Conservation (phyloP, 1,284 basidiomycete genomes). For the Rhizopogon parksii region DNA sequence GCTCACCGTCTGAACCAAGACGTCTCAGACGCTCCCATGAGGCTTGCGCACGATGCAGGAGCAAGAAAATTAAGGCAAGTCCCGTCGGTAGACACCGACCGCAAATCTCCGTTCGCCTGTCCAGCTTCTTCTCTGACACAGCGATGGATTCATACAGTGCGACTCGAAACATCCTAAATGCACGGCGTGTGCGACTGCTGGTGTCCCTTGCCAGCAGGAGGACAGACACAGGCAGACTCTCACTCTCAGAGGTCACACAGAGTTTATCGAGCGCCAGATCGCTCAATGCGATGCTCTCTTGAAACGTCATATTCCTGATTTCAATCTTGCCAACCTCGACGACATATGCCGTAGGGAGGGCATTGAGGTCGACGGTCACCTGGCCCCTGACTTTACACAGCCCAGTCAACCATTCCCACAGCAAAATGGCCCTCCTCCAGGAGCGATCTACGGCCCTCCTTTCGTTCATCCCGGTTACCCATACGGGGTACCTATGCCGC, state of each 20-base stretch:
- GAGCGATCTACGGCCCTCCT: constrained; percentile 33
- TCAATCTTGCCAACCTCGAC: constrained; percentile 60
- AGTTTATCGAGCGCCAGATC: constrained; percentile 70
- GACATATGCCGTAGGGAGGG: constrained; percentile 58
- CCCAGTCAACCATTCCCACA: constrained; percentile 21
- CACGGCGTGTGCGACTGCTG: constrained; percentile 72
- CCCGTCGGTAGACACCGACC: constrained; percentile 77
- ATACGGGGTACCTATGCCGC: constrained; percentile 35
- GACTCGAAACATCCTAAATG: constrained; percentile 81
- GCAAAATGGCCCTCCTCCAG: constrained; percentile 28
- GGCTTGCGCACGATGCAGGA: constrained; percentile 81
- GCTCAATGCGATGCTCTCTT: constrained; percentile 68
- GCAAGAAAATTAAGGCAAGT: constrained; percentile 91
- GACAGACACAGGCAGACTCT: constrained; percentile 77
- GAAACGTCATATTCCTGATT: constrained; percentile 60
- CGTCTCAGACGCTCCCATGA: constrained; percentile 79
- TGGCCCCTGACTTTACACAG: constrained; percentile 23
- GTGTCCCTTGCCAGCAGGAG: constrained; percentile 73
- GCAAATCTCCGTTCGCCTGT: constrained; percentile 58
- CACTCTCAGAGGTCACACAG: constrained; percentile 72
- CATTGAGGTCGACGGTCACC: constrained; percentile 43
- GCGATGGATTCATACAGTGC: constrained; percentile 44
- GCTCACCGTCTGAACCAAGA: constrained; percentile 58
- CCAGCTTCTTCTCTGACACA: constrained; percentile 25
- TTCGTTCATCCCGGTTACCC: constrained; percentile 41